Conservation (phyloP, 1,284 basidiomycete species). For the Fistulinella staudtii region DNA sequence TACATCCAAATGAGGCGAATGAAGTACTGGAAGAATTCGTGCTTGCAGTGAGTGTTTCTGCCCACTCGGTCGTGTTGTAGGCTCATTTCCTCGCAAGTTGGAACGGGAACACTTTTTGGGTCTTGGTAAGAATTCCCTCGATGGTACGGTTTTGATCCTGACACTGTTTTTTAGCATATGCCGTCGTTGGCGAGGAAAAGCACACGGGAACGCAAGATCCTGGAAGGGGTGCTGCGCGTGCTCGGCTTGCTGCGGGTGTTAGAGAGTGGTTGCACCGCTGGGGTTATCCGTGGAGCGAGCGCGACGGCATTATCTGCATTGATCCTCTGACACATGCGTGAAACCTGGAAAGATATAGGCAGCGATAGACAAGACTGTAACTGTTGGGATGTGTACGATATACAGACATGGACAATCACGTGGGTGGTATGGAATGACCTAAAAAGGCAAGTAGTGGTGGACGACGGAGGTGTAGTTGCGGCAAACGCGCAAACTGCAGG, state of each 20-base stretch:
- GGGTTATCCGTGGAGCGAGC: constrained; percentile 95
- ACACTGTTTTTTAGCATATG: constrained; percentile 56
- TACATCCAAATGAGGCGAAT: constrained; percentile 89
- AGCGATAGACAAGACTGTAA: not conserved
- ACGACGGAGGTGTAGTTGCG: too few species aligned
- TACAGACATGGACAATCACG: too few species aligned
- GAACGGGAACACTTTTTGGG: constrained; percentile 86
- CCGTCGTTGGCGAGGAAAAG: constrained; percentile 93
- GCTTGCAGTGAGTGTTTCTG: constrained; percentile 59
- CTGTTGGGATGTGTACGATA: constrained; percentile 28
- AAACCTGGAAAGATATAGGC: constrained; percentile 1
- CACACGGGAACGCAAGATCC: constrained; percentile 88
- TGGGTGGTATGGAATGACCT: constrained; percentile 4
- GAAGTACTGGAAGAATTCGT: constrained; percentile 91
- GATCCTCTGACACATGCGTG: constrained; percentile 74
- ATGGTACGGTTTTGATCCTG: too few species aligned
- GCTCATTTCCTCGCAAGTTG: constrained; percentile 45
- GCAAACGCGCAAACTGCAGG: too few species aligned
- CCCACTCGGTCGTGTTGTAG: not conserved
- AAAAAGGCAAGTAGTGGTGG: constrained; percentile 7
- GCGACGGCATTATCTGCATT: constrained; percentile 85
- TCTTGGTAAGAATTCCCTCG: constrained; percentile 56
- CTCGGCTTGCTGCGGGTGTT: constrained; percentile 78
- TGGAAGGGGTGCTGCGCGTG: constrained; percentile 75
- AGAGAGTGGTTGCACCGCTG: constrained; percentile 88